Evolutionary conservation across 805 yeast genomes (phyloP), one percentile per base, ranked within the genome.

Genomic region (Wickerhamiella qilinensis): DNA sequence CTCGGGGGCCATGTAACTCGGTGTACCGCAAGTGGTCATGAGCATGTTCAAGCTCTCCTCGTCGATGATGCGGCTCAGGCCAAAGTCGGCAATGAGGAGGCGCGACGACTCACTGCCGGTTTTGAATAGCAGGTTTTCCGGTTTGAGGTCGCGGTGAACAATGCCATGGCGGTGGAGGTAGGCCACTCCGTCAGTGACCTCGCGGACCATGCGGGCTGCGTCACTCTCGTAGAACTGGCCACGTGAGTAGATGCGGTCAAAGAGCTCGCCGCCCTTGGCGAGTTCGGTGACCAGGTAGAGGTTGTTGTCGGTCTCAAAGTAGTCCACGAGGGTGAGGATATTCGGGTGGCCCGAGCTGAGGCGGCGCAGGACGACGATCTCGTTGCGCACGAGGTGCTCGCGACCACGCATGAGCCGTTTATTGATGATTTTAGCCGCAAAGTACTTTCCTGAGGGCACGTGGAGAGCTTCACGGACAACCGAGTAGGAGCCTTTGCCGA

Each of bases 1-100:
- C 50, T 78, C 86, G 1, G 88, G 88, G 0, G 86, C 78, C 69
- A 78, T 72, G 55, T 78, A 78, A 17, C 81, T 75, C 5, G 78
- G 67, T 1, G 88, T 79, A 0, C 88, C 88, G 49, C 77, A 64
- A 29, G 73, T 57, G 41, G 77, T 63, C 44, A 62, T 54, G 44
- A 65, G 54, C 57, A 57, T 42, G 40, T 56, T 44, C 46, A 56
- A 50, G 47, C 60, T 51, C 33, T 57, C 59, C 38, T 62, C 59
- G 24, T 59, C 61, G 6, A 69, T 55, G 29, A 68, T 62, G 11
- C 72, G 57, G 12, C 84, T 77, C 21, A 76, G 57, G 2, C 86
- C 85, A 54, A 77, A 77, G 51, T 73, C 78, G 8, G 75, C 77
- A 33, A 74, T 59, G 40, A 69, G 54, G 40, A 71, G 55, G 47